phyloP scores from a whole-genome alignment of 1,284 basidiomycete genomes.

The Heliocybe sulcata region DNA sequence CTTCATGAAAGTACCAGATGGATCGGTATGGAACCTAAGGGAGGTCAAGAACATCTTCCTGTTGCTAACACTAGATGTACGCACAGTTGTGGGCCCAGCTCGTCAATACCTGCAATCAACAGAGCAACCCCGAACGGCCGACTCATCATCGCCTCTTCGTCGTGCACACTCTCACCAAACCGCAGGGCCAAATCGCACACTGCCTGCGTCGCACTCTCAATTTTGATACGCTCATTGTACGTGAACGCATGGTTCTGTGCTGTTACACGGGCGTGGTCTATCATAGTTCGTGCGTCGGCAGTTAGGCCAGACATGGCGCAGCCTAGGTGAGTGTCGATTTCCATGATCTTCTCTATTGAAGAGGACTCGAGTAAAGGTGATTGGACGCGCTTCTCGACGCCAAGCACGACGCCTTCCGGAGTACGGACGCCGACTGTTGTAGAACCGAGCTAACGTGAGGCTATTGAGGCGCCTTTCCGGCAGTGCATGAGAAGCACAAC shows the following conservation, averaged over 20 bases:
- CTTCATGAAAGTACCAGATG: conserved; percentile 96
- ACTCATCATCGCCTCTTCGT: conserved; percentile 99
- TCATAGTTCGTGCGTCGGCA: conserved; percentile 98
- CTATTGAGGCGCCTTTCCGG: not conserved
- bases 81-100: conserved; percentile 92
- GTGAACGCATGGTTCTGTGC: conserved; percentile 95
- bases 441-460: conserved; percentile 82
- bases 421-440: conserved; percentile 94
- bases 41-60: not conserved
- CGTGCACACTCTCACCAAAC: conserved; percentile 98
- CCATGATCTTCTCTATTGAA: conserved; percentile 99
- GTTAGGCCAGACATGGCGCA: conserved; percentile 98
- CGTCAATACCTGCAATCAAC: conserved; percentile 94
- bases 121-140: conserved; percentile 98
- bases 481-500: conserved; percentile 11
- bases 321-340: conserved; percentile 94
- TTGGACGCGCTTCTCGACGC: conserved; percentile 98
- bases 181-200: conserved; percentile 96
- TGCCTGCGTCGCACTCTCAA: conserved; percentile 95
- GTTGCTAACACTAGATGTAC: conserved; percentile 13
- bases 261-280: conserved; percentile 98
- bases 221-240: conserved; percentile 95
- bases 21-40: conserved; percentile 91
- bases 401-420: conserved; percentile 86
- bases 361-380: conserved; percentile 92